A percentile compares a stretch with the other conserved stretches of the same genome.
phyloP scores from a whole-genome alignment of 106 monocot genomes.

The Apostasia shenzhenica region DNA sequence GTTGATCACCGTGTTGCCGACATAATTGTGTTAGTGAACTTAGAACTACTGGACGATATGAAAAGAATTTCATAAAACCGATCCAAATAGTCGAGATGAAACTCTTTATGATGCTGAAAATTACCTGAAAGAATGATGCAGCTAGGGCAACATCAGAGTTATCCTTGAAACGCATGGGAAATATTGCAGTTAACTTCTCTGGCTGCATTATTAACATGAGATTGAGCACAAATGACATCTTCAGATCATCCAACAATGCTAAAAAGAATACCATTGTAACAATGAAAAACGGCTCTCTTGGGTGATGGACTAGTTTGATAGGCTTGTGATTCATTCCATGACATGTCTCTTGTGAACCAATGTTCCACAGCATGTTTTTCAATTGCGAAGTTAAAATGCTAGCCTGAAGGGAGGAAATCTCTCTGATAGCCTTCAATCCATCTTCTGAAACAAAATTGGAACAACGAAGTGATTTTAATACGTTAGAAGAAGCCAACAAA shows the following conservation, averaged over 20 bases:
- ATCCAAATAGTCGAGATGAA: no score
- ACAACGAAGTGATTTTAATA: no score
- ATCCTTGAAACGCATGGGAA: conserved; percentile 71
- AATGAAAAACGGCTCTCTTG: conserved; percentile 62
- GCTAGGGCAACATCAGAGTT: conserved; percentile 55
- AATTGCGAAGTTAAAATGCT: conserved; percentile 47
- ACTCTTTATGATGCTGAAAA: background rate
- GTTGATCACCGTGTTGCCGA: no score
- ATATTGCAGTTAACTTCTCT: conserved; percentile 45
- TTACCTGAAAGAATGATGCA: conserved; percentile 66
- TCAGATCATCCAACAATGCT: no score
- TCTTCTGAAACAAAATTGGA: conserved; percentile 22
- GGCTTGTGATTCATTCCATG: conserved; percentile 23
- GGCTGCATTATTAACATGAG: conserved; percentile 16
- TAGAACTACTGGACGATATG: no score
- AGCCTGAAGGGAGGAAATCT: conserved; percentile 48
- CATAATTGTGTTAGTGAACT: no score
- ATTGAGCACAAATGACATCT: no score
- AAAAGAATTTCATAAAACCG: no score
- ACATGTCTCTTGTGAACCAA: conserved; percentile 27
- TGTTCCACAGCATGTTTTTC: conserved; percentile 48
- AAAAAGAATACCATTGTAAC: conserved; percentile 34
- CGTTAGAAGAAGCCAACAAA: no score
- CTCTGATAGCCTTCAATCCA: conserved; percentile 30
- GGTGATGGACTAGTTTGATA: conserved; percentile 47